Base-by-base conservation (phyloP, 2,329 filamentous ascomycete species). In the Hymenoscyphus fructigenus region DNA sequence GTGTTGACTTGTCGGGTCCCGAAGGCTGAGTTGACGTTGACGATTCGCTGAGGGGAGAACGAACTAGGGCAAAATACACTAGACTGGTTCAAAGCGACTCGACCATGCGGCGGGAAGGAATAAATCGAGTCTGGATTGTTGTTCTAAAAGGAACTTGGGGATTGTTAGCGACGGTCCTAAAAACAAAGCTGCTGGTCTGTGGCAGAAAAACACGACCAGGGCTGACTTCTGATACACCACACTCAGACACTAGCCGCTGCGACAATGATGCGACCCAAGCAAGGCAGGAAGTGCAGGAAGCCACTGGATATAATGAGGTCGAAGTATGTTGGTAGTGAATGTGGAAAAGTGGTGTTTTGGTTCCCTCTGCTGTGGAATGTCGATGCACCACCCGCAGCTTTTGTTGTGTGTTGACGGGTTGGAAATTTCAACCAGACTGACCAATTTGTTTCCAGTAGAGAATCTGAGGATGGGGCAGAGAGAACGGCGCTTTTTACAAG, bases 81-180 rank as follows among this genome's bases (percentile, higher is more conserved):
- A 67, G 66, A 66, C 68, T 61, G 56, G 62, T 57, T 69, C 60
- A 70, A 63, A 56, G 67, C 65, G 60, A 66, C 66, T 65, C 68
- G 65, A 73, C 70, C 71, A 73, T 75, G 72, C 72, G 68, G 68
- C 65, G 69, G 61, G 29, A 17, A 34, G 29, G 17, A 15, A 34
- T 15, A 7, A 47, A 5, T 55, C 44, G 59, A 61, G 26, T 36
- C 29, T 23, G 23, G 29, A 38, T 36, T 50, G 59, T 6, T 47
- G 23, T 32, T 56, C 44, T 56, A 56, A 28, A 10, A 55, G n/a
- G 44, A 28, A 20, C 59, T 56, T 36, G 17, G 20, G 14, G 29
- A 28, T 23, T 12, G 47, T 61, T 56, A 61, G 59, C 47, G 44
- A 61, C 17, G 59, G 23, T 56, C 20, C 59, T 34, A 14, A 44